A percentile compares a stretch with the other conserved stretches of the same genome.
phyloP scores from a whole-genome alignment of 2,329 filamentous ascomycete genomes.

The Colletotrichum sp. region DNA sequence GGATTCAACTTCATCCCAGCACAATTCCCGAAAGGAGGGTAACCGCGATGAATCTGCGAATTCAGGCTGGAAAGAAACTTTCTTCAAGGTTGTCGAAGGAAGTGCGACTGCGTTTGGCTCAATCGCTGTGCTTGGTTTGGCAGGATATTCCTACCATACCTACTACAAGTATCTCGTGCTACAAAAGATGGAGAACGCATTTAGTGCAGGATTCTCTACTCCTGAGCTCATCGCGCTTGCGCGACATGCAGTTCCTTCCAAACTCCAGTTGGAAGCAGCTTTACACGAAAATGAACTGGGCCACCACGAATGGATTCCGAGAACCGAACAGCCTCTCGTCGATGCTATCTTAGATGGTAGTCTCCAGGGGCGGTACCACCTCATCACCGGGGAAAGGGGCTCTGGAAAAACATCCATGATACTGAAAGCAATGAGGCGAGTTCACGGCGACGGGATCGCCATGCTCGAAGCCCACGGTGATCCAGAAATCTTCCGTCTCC shows the following conservation, averaged over 20 bases:
- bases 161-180: conserved; percentile 90
- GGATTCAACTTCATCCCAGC: background rate
- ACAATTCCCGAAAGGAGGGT: background rate
- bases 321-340: conserved; percentile 81
- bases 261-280: conserved; percentile 26
- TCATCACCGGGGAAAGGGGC: conserved; percentile 94
- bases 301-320: conserved; percentile 74
- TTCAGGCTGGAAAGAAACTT: background rate
- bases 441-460: conserved; percentile 84
- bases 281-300: conserved; percentile 31
- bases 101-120: conserved; percentile 79
- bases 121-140: conserved; percentile 72
- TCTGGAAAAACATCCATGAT: conserved; percentile 98
- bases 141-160: conserved; percentile 79
- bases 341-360: conserved; percentile 82
- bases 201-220: conserved; percentile 89
- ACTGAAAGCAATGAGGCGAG: conserved; percentile 90
- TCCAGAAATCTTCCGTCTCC: conserved; percentile 92
- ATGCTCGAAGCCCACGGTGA: conserved; percentile 98
- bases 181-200: conserved; percentile 89
- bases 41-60: background rate
- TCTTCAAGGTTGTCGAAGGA: conserved; percentile 71
- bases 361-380: conserved; percentile 82
- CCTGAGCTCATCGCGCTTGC: conserved; percentile 78
- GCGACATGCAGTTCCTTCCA: conserved; percentile 55